Evolutionary conservation across 2,329 filamentous ascomycete species (phyloP), one percentile per base, ranked within the genome.

Genomic region (Paraphaeosphaeria sporulosa): DNA sequence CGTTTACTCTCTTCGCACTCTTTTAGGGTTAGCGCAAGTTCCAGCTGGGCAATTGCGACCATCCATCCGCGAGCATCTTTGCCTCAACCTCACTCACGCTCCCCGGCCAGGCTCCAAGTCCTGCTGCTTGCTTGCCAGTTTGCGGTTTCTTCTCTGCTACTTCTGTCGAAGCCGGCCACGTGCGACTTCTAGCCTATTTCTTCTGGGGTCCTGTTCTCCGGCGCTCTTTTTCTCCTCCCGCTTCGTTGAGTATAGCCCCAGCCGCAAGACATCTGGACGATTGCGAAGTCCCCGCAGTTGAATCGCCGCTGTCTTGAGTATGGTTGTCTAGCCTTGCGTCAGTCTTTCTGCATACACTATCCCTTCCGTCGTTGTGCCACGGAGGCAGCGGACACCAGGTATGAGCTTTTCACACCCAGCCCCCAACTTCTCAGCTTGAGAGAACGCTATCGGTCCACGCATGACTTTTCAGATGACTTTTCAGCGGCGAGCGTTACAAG

Each of bases 201-300:
- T 60, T 51, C 62, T 55, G 54, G 65, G 64, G 63, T 60, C 68
- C 69, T 75, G 72, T 74, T 66, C 68, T 68, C 65, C 69, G 63
- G 65, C 63, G 62, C 63, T 60, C 49, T 61, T 63, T 64, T 57
- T 57, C 59, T 65, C 58, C 55, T 65, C 56, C 53, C 61, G 52
- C 42, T 46, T 59, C 55, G 36, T 59, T 50, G 38, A 59, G 58
- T 53, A 65, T 48, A 55, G 38, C 55, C 53, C 25, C 12, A 42
- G 46, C 23, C 48, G 13, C 23, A 32, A 32, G 34, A 43, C 60
- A 23, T 19, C 19, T 40, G 44, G 23, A 49, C 57, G 32, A 59
- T 56, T 63, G 46, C 44, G 42, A 48, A 47, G 13, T 34, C 32
- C 34, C 30, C 17, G 19, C n/a, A 47, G 34, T 44, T 56, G 55